Evolutionary conservation across 208 protist species (phyloP).

Genomic region (Acanthamoeba royreba): DNA sequence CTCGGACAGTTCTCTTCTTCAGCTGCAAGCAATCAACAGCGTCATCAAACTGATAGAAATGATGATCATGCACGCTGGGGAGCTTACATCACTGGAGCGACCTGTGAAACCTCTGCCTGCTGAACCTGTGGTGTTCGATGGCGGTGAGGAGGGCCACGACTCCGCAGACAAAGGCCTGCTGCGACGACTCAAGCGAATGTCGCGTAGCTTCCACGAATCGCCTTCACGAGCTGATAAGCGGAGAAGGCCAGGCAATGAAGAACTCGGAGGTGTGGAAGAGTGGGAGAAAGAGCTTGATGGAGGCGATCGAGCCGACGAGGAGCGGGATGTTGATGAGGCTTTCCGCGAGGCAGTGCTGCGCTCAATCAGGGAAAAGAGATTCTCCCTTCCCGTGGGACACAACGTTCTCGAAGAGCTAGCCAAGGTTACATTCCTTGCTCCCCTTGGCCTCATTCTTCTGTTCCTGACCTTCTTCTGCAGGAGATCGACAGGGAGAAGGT

Average conservation of each 20-base stretch:
- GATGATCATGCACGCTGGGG: background rate
- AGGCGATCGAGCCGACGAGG: background rate
- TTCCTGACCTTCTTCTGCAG: no score
- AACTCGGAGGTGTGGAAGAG: background rate
- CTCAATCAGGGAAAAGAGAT: background rate
- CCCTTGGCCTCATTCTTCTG: background rate
- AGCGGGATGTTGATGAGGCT: background rate
- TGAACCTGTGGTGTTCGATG: background rate
- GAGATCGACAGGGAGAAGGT: background rate
- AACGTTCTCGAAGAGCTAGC: background rate
- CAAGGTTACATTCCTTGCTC: background rate
- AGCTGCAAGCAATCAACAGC: background rate
- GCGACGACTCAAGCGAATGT: constrained; percentile 9
- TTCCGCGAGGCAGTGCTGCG: background rate
- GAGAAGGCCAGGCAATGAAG: background rate
- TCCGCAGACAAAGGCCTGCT: background rate
- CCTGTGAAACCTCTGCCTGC: background rate
- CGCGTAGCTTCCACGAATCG: constrained; percentile 1
- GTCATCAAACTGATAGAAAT: constrained; percentile 1
- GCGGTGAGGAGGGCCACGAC: background rate
- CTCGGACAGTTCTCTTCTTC: background rate
- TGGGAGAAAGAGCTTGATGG: background rate
- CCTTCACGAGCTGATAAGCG: background rate
- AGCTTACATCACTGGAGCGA: background rate
- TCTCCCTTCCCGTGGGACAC: background rate